Evolutionary conservation across 768 basidiomycete genomes (phyloP).

Genomic region (Psilocybe cyanescens): DNA sequence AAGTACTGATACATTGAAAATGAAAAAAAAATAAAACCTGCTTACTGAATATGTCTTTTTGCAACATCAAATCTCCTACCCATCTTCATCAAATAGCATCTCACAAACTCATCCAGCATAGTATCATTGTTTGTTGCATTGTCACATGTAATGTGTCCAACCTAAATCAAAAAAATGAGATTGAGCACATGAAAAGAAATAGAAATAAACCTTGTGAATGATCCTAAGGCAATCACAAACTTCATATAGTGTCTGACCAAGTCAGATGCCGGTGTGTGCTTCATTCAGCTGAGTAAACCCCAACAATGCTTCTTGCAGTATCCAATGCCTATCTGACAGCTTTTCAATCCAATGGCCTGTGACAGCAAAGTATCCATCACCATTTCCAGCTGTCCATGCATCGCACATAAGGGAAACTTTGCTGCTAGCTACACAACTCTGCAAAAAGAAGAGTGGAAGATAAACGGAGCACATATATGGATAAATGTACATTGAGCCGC

Average conservation of each 20-base stretch:
- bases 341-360: slow-evolving; percentile 41
- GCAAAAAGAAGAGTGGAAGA: neutral
- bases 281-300: slow-evolving; percentile 39
- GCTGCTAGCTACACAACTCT: slow-evolving; percentile 4
- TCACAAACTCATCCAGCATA: slow-evolving; percentile 32
- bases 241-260: slow-evolving; percentile 42
- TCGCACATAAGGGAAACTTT: slow-evolving; percentile 33
- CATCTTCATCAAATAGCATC: neutral
- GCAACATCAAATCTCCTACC: neutral
- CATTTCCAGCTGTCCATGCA: slow-evolving; percentile 40
- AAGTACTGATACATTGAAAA: neutral
- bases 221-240: slow-evolving; percentile 30
- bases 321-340: slow-evolving; percentile 23
- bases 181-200: neutral
- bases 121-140: slow-evolving; percentile 43
- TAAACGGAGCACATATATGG: neutral
- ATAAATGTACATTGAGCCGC: slow-evolving; percentile 10
- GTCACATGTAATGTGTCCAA: slow-evolving; percentile 41
- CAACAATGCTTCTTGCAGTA: slow-evolving; percentile 30
- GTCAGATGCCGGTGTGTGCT: slow-evolving; percentile 34
- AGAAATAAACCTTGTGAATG: slow-evolving; percentile 29
- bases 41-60: slow-evolving; percentile 21
- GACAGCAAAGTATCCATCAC: slow-evolving; percentile 40
- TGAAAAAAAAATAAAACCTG: neutral
- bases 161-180: slow-evolving; percentile 20